These are phyloP conservation scores for Starmera caribaea DNA, from an alignment of 805 yeast species.

Conservation along the genomic window DNA sequence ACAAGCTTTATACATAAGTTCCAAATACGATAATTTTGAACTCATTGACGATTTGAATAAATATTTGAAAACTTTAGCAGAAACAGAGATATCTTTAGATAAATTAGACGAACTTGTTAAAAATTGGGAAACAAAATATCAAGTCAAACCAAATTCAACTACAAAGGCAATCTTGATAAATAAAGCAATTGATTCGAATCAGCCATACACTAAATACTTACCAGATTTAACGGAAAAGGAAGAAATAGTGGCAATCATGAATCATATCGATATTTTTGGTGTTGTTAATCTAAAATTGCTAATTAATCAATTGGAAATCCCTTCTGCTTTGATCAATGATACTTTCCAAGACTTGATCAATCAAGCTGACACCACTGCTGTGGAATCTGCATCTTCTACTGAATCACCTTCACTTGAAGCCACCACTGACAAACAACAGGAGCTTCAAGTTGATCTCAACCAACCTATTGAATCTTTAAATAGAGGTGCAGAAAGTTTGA, in stretches of 20 bases:
- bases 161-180: constrained; percentile 53
- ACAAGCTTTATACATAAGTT: constrained; percentile 46
- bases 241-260: constrained; percentile 12
- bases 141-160: constrained; percentile 37
- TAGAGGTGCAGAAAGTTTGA: constrained; percentile 40
- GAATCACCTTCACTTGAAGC: neutral
- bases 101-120: constrained; percentile 36
- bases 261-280: constrained; percentile 40
- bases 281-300: constrained; percentile 30
- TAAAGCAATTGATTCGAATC: constrained; percentile 24
- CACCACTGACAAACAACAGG: neutral
- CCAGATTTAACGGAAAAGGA: constrained; percentile 3
- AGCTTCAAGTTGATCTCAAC: neutral
- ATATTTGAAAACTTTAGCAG: constrained; percentile 37
- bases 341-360: constrained; percentile 24
- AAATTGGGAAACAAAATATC: constrained; percentile 21
- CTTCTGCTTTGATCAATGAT: constrained; percentile 18
- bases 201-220: constrained; percentile 11
- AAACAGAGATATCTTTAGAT: constrained; percentile 23
- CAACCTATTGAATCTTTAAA: constrained; percentile 27
- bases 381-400: neutral
- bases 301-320: constrained; percentile 10
- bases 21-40: constrained; percentile 29
- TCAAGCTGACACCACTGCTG: constrained; percentile 2
- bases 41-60: constrained; percentile 62